Conservation (phyloP, 371 early-diverging fungal species). For the Mucor piriformis region DNA sequence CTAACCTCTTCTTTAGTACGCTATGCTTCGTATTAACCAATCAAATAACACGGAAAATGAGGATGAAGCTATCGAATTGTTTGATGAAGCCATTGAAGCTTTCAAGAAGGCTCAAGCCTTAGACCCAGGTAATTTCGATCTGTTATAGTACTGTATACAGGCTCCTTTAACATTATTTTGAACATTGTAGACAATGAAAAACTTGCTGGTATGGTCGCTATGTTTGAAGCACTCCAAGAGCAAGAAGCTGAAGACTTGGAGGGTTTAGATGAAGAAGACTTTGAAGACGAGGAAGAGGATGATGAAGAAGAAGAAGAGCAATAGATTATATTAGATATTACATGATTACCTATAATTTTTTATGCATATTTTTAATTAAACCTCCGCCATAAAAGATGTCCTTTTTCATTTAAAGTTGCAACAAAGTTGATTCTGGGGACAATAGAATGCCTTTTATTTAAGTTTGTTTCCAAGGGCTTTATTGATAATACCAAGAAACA, state of each 20-base stretch:
- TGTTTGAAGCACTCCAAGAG: conserved; percentile 15
- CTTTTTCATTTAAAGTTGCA: no score
- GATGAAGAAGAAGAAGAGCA: not conserved
- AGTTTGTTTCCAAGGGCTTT: no score
- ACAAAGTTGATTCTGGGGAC: no score
- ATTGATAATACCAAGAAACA: no score
- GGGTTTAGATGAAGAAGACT: not conserved
- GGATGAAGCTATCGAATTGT: conserved; percentile 40
- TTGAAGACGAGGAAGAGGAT: not conserved
- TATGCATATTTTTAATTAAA: no score
- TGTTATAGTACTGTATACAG: not conserved
- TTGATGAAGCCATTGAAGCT: conserved; percentile 27
- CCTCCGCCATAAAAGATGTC: no score
- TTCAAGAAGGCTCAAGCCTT: conserved; percentile 30
- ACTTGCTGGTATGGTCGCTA: conserved; percentile 24
- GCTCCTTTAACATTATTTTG: no score
- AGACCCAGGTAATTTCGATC: conserved; percentile 20
- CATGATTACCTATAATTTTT: no score
- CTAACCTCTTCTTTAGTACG: no score
- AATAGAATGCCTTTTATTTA: no score
- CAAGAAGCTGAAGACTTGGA: not conserved
- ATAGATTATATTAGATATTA: no score
- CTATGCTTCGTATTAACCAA: conserved; percentile 38
- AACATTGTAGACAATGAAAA: conserved; percentile 20
- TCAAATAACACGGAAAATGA: conserved; percentile 42